These are phyloP conservation scores for Salvia splendens DNA, from an alignment of 257 asterid genomes.

Conservation along the genomic window DNA sequence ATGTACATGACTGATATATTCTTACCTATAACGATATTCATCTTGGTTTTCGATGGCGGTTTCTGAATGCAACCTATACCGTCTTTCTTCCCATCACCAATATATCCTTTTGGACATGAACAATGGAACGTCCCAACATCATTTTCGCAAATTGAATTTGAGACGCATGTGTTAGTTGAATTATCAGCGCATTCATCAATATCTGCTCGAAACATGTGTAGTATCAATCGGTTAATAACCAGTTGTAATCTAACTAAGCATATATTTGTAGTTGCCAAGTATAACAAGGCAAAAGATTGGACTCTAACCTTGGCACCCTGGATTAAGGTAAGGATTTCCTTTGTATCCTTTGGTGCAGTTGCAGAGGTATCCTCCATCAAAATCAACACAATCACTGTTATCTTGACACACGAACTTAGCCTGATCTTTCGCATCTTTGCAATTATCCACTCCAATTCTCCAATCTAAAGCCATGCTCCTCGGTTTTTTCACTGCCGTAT, in stretches of 20 bases:
- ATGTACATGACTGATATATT: not conserved
- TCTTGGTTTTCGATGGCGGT: not conserved
- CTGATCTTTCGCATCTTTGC: not conserved
- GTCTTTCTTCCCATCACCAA: not conserved
- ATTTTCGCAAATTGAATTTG: not conserved
- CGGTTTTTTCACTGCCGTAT: not conserved
- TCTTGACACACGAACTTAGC: constrained; percentile 10
- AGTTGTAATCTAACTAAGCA: no score
- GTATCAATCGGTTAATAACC: no score
- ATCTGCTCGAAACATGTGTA: not conserved
- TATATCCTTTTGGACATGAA: not conserved
- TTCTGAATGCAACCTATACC: not conserved
- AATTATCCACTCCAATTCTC: constrained; percentile 6
- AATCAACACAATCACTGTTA: constrained; percentile 12
- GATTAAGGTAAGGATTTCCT: constrained; percentile 30
- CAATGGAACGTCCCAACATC: not conserved
- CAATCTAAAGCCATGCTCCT: constrained; percentile 21
- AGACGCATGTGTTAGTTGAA: not conserved
- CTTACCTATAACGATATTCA: not conserved
- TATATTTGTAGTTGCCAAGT: no score
- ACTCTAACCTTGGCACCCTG: constrained; percentile 22
- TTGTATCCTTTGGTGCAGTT: constrained; percentile 4
- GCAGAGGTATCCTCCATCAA: constrained; percentile 29
- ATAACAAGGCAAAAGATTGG: no score
- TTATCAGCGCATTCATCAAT: constrained; percentile 7